These are phyloP conservation scores for Davidsoniella eucalypti DNA, from an alignment of 2,329 filamentous ascomycete species.

Conservation along the genomic window DNA sequence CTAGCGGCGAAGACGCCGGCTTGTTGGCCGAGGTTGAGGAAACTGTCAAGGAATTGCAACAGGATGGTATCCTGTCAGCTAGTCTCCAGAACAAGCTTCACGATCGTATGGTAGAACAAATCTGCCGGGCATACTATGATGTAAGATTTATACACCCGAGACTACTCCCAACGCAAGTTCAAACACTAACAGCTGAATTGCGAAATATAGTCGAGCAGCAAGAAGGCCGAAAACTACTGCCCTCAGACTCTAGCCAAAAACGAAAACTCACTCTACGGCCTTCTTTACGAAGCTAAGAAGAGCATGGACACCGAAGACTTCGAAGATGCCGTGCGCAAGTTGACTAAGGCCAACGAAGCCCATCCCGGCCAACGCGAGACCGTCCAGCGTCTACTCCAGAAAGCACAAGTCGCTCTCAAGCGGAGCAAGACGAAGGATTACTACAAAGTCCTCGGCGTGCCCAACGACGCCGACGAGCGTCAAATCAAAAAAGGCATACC, in stretches of 20 bases:
- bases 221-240: constrained; percentile 70
- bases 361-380: constrained; percentile 52
- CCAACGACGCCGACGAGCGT: constrained; percentile 65
- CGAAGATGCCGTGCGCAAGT: constrained; percentile 59
- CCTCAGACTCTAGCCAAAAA: constrained; percentile 56
- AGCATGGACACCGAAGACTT: constrained; percentile 71
- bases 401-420: constrained; percentile 71
- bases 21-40: constrained; percentile 63
- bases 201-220: constrained; percentile 38
- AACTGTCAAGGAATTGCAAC: constrained; percentile 50
- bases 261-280: constrained; percentile 61
- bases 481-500: constrained; percentile 90
- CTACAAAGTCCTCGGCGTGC: constrained; percentile 80
- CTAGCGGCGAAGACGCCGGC: constrained; percentile 53
- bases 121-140: constrained; percentile 69
- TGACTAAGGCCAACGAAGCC: constrained; percentile 64
- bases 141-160: constrained; percentile 27
- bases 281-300: constrained; percentile 57
- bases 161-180: neutral
- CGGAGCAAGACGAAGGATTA: constrained; percentile 95
- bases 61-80: constrained; percentile 55
- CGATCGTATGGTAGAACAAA: constrained; percentile 52
- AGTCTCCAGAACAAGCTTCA: constrained; percentile 54
- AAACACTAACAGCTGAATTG: neutral
- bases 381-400: constrained; percentile 55